Evolutionary conservation across 495 filamentous ascomycete genomes (phyloP).

Genomic region (Parathielavia hyrcaniae): DNA sequence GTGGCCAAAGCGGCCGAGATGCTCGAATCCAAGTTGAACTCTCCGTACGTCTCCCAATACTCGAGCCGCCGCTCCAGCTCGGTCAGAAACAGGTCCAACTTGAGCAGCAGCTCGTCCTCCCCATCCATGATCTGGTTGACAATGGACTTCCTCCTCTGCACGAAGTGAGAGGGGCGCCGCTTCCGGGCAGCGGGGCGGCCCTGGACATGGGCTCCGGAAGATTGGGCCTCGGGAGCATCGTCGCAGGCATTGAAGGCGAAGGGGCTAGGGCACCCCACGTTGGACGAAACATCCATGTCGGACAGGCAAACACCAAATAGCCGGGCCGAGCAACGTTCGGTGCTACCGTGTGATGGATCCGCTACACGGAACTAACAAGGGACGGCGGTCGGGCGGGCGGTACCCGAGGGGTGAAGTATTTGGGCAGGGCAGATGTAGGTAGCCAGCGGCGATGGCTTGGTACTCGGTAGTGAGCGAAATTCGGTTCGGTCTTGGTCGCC

Average conservation of each 20-base stretch:
- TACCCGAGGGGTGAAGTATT: background rate
- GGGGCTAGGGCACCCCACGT: constrained; percentile 30
- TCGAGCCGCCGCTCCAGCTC: constrained; percentile 82
- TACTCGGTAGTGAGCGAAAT: constrained; percentile 1
- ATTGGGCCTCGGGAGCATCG: constrained; percentile 27
- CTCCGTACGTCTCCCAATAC: constrained; percentile 82
- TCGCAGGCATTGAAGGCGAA: constrained; percentile 36
- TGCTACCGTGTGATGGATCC: background rate
- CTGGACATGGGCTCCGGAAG: constrained; percentile 32
- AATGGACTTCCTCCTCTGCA: constrained; percentile 53
- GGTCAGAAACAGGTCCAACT: constrained; percentile 73
- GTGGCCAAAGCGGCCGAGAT: constrained; percentile 77
- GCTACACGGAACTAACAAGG: background rate
- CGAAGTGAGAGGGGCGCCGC: constrained; percentile 61
- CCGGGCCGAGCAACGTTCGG: background rate
- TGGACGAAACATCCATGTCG: constrained; percentile 30
- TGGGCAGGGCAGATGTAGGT: background rate
- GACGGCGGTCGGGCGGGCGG: background rate
- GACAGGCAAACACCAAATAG: background rate
- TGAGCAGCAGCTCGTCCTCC: constrained; percentile 60
- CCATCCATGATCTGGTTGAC: constrained; percentile 58
- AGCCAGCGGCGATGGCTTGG: background rate
- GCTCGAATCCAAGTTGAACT: constrained; percentile 72
- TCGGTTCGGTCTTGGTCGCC: constrained; percentile 1
- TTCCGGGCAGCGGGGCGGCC: constrained; percentile 32